phyloP scores from a whole-genome alignment of 805 yeast species.

The Blastobotrys terrestris region DNA sequence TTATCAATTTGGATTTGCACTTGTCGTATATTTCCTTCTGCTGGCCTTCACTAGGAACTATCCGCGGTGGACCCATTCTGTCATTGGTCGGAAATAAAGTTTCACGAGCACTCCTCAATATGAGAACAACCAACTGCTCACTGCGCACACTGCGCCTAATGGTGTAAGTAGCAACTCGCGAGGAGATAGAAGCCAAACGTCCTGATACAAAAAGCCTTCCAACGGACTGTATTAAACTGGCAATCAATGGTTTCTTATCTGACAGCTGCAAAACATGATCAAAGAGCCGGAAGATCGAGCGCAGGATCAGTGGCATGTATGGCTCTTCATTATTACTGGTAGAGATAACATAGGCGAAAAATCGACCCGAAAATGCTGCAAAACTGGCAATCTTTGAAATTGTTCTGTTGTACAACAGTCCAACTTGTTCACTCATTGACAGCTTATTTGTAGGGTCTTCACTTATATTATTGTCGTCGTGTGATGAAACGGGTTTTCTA shows the following conservation, averaged over 20 bases:
- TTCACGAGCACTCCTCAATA: conserved; percentile 31
- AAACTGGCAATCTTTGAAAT: conserved; percentile 3
- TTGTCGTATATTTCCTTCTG: conserved; percentile 25
- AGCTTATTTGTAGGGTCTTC: not conserved
- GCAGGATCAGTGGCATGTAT: conserved; percentile 7
- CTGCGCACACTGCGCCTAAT: conserved; percentile 11
- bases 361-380: conserved; percentile 9
- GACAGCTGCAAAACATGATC: conserved; percentile 7
- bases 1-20: conserved; percentile 14
- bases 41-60: conserved; percentile 38
- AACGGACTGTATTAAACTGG: conserved; percentile 8
- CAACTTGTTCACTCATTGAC: conserved; percentile 8
- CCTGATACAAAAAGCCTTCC: conserved; percentile 13
- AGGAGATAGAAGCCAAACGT: conserved; percentile 13
- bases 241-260: conserved; percentile 14
- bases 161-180: conserved; percentile 10
- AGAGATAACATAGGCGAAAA: conserved; percentile 13
- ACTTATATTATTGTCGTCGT: no score
- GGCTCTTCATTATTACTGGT: not conserved
- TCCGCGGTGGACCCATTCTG: conserved; percentile 43
- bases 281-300: conserved; percentile 13
- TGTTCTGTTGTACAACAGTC: conserved; percentile 5
- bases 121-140: conserved; percentile 16
- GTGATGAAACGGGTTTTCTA: no score
- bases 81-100: conserved; percentile 45